A percentile compares a stretch with the other conserved stretches of the same genome.
phyloP scores from a whole-genome alignment of 2,329 filamentous ascomycete species.

The Monosporascus cannonballus region DNA sequence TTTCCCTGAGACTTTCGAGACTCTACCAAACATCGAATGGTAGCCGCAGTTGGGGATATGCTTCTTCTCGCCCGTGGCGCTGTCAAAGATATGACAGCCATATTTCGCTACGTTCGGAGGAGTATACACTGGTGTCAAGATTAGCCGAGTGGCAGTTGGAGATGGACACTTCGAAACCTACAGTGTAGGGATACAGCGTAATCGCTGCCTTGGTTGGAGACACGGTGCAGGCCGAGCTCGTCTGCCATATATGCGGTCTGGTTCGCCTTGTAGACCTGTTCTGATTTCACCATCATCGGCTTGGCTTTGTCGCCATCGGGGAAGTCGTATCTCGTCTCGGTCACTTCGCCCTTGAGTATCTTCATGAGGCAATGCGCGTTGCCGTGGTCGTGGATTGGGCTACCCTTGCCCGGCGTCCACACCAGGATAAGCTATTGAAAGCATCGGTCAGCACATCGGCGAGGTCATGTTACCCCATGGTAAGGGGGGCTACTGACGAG shows the following conservation, averaged over 20 bases:
- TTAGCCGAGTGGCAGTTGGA: slow-evolving; percentile 15
- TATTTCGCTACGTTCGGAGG: slow-evolving; percentile 81
- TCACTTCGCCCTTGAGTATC: slow-evolving; percentile 70
- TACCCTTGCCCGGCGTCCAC: slow-evolving; percentile 79
- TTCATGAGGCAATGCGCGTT: slow-evolving; percentile 93
- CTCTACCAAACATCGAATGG: slow-evolving; percentile 58
- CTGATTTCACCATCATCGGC: slow-evolving; percentile 58
- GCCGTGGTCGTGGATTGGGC: slow-evolving; percentile 82
- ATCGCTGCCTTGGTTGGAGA: slow-evolving; percentile 69
- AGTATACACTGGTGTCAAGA: slow-evolving; percentile 57
- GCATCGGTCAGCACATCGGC: slow-evolving; percentile 13
- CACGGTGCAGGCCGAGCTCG: slow-evolving; percentile 77
- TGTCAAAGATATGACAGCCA: slow-evolving; percentile 78
- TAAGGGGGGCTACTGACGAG: slow-evolving; percentile 30
- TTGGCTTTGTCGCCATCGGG: slow-evolving; percentile 47
- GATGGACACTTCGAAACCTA: slow-evolving; percentile 28
- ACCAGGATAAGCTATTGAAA: slow-evolving; percentile 68
- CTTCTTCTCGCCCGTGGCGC: slow-evolving; percentile 65
- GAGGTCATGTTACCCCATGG: slow-evolving; percentile 1
- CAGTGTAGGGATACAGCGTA: slow-evolving; percentile 79
- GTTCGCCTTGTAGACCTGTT: slow-evolving; percentile 63
- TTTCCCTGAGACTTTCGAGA: slow-evolving; percentile 39
- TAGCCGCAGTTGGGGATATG: slow-evolving; percentile 67
- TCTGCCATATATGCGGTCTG: slow-evolving; percentile 89
- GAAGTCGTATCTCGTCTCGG: slow-evolving; percentile 76